phyloP scores from a whole-genome alignment of 306 rosid species.

The Cicer pinnatifidum region DNA sequence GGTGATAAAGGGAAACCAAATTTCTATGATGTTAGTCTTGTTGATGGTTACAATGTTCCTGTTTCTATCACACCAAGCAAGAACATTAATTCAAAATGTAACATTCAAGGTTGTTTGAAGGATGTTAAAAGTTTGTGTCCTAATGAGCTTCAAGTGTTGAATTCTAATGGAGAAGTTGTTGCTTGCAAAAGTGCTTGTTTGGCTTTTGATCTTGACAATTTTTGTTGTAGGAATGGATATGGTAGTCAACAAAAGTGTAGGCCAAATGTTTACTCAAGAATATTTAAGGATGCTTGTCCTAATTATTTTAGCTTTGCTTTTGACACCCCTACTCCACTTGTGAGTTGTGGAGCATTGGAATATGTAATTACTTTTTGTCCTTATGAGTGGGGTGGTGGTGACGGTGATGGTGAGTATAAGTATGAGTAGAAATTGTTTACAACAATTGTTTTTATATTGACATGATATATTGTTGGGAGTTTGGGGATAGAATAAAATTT shows the following conservation, averaged over 20 bases:
- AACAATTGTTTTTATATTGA: not conserved
- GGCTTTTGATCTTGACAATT: slow-evolving; percentile 70
- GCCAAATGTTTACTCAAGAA: slow-evolving; percentile 71
- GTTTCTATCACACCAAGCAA: slow-evolving; percentile 48
- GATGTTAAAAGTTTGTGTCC: slow-evolving; percentile 68
- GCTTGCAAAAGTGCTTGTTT: slow-evolving; percentile 91
- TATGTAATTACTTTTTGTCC: slow-evolving; percentile 78
- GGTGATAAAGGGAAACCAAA: slow-evolving; percentile 60
- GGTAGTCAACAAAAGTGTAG: slow-evolving; percentile 69
- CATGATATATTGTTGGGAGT: not conserved
- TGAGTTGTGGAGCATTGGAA: slow-evolving; percentile 60
- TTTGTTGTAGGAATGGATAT: slow-evolving; percentile 72
- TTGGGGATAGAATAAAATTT: slow-evolving; percentile 32
- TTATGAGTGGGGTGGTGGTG: slow-evolving; percentile 56
- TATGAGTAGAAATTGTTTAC: slow-evolving; percentile 37
- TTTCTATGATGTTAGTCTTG: slow-evolving; percentile 80
- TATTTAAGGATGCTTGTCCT: slow-evolving; percentile 84
- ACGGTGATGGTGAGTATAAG: slow-evolving; percentile 5
- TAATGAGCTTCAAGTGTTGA: slow-evolving; percentile 59
- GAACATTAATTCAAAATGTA: slow-evolving; percentile 49
- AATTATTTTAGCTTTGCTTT: slow-evolving; percentile 77
- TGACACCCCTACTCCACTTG: slow-evolving; percentile 72
- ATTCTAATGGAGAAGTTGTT: slow-evolving; percentile 58
- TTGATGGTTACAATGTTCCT: slow-evolving; percentile 84
- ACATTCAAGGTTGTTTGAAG: slow-evolving; percentile 63